Percentiles rank a stretch among this genome's conserved stretches.
These are phyloP conservation scores for Amoeboaphelidium occidentale DNA, from an alignment of 371 early-diverging fungal species.

Conservation along the genomic window DNA sequence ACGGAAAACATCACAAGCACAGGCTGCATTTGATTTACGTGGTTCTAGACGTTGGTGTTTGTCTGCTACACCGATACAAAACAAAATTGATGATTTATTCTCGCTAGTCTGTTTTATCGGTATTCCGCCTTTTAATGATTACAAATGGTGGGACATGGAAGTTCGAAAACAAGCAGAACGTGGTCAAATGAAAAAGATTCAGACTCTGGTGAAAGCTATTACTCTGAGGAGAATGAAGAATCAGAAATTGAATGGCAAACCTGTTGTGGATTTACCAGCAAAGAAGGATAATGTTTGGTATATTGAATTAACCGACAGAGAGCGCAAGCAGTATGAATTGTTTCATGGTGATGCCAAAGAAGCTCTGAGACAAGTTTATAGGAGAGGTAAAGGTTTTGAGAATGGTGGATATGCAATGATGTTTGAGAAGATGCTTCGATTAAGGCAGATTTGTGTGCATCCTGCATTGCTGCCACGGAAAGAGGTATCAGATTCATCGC, in stretches of 20 bases:
- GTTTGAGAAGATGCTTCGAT: neutral
- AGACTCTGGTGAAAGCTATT: slow-evolving; percentile 29
- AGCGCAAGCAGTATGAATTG: slow-evolving; percentile 27
- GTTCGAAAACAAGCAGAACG: slow-evolving; percentile 5
- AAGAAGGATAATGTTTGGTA: slow-evolving; percentile 24
- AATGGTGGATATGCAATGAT: neutral
- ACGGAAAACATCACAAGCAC: slow-evolving; percentile 30
- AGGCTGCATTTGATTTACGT: slow-evolving; percentile 26
- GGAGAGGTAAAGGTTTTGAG: neutral
- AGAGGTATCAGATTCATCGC: neutral
- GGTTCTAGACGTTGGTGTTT: slow-evolving; percentile 54
- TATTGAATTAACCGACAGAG: slow-evolving; percentile 23
- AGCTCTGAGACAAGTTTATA: neutral
- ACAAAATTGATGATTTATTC: slow-evolving; percentile 62
- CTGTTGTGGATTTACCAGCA: slow-evolving; percentile 29
- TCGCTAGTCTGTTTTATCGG: slow-evolving; percentile 53
- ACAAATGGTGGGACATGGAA: neutral
- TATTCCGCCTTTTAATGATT: slow-evolving; percentile 23
- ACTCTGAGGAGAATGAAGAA: slow-evolving; percentile 49
- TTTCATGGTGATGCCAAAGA: neutral
- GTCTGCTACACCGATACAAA: slow-evolving; percentile 70
- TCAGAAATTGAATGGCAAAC: slow-evolving; percentile 30
- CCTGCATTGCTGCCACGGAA: neutral
- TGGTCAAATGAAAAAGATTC: slow-evolving; percentile 24
- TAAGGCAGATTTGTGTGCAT: neutral